Evolutionary conservation across 2,329 filamentous ascomycete genomes (phyloP).

Genomic region (Sclerotinia sclerotiorum): DNA sequence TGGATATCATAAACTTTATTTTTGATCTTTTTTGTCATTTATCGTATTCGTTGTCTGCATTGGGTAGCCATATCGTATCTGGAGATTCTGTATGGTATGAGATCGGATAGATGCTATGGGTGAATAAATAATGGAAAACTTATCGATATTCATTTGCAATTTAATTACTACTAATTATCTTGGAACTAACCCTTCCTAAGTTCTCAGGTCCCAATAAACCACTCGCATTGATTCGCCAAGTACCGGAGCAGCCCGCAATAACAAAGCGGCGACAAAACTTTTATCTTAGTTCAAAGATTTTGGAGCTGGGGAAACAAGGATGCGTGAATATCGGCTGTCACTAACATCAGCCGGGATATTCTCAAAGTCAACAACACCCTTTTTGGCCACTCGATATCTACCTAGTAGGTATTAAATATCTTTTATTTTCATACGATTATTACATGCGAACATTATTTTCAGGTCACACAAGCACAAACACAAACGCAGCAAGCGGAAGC

Average conservation of each 20-base stretch:
- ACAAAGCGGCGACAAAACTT: slow-evolving; percentile 10
- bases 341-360: not conserved
- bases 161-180: too few relatives aligned
- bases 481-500: not conserved
- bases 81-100: not conserved
- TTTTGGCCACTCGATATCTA: not conserved
- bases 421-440: not conserved
- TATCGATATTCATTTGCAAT: not conserved
- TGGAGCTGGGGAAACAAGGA: slow-evolving; percentile 17
- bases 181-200: too few relatives aligned
- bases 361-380: slow-evolving; percentile 1
- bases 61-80: not conserved
- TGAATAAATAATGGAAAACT: not conserved
- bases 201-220: too few relatives aligned
- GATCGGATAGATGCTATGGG: not conserved
- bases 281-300: not conserved
- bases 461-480: slow-evolving; percentile 24
- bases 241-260: not conserved
- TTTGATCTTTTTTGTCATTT: not conserved
- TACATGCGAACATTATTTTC: not conserved
- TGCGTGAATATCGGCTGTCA: slow-evolving; percentile 2
- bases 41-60: not conserved
- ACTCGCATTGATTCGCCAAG: not conserved
- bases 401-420: not conserved
- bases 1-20: not conserved